A percentile compares a stretch with the other conserved stretches of the same genome.
These are phyloP conservation scores for Suhomyces bokatorum DNA, from an alignment of 1,139 yeast species.

Conservation along the genomic window DNA sequence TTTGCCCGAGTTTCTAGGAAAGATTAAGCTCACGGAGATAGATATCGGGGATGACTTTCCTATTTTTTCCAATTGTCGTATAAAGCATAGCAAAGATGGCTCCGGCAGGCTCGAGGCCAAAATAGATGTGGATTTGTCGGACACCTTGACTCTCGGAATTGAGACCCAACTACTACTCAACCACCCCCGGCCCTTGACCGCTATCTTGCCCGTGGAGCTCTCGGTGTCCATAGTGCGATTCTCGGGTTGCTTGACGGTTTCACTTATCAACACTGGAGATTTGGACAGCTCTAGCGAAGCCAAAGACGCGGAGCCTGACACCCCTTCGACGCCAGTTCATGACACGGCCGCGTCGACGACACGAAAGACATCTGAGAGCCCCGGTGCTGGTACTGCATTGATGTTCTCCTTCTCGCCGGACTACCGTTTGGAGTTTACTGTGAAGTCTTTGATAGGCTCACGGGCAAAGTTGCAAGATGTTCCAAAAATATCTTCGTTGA, in stretches of 20 bases:
- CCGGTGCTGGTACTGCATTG: conserved; percentile 58
- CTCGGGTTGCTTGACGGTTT: conserved; percentile 87
- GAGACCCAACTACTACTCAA: conserved; percentile 81
- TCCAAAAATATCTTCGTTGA: conserved; percentile 83
- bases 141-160: conserved; percentile 84
- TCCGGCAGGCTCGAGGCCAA: conserved; percentile 76
- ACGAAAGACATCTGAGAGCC: conserved; percentile 27
- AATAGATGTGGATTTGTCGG: conserved; percentile 90
- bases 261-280: conserved; percentile 58
- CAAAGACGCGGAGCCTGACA: not conserved
- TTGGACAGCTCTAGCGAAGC: conserved; percentile 24
- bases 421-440: conserved; percentile 81
- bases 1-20: conserved; percentile 79
- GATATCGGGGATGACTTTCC: conserved; percentile 97
- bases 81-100: conserved; percentile 54
- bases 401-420: conserved; percentile 92
- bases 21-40: conserved; percentile 77
- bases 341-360: not conserved
- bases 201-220: conserved; percentile 78
- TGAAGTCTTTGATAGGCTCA: conserved; percentile 86
- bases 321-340: conserved; percentile 5
- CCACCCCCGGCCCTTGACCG: conserved; percentile 82
- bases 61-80: conserved; percentile 88
- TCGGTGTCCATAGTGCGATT: conserved; percentile 88
- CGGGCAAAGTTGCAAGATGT: conserved; percentile 90